A percentile compares a stretch with the other conserved stretches of the same genome.
Conservation (phyloP, 2,329 filamentous ascomycete genomes). For the Penicillium frequentans region DNA sequence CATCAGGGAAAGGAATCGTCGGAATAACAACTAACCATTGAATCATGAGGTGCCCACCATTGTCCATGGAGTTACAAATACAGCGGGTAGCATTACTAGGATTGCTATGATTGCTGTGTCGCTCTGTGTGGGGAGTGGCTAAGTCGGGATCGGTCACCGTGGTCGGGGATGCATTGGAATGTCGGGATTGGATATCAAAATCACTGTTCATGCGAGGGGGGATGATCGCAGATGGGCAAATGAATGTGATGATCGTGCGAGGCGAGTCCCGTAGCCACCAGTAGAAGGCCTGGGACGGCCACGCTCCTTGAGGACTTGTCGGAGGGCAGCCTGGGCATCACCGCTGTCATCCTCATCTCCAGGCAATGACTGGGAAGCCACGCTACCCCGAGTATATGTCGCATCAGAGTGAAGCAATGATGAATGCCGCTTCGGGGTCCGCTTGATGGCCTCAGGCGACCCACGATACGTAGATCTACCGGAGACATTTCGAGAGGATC, state of each 20-base stretch:
- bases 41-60: slow-evolving; percentile 57
- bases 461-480: slow-evolving; percentile 25
- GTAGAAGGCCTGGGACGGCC: slow-evolving; percentile 28
- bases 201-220: slow-evolving; percentile 38
- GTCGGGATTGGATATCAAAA: slow-evolving; percentile 38
- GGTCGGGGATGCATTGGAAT: slow-evolving; percentile 50
- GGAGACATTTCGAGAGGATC: slow-evolving; percentile 29
- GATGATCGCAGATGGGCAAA: slow-evolving; percentile 44
- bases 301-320: slow-evolving; percentile 44
- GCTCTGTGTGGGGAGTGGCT: slow-evolving; percentile 55
- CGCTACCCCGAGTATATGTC: slow-evolving; percentile 31
- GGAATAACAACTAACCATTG: slow-evolving; percentile 51
- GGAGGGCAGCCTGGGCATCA: slow-evolving; percentile 49
- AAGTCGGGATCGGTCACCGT: slow-evolving; percentile 52
- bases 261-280: slow-evolving; percentile 29
- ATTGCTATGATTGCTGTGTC: slow-evolving; percentile 43
- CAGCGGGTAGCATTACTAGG: slow-evolving; percentile 58
- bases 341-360: slow-evolving; percentile 35
- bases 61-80: slow-evolving; percentile 56
- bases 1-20: background rate
- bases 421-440: slow-evolving; percentile 36
- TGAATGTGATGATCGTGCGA: slow-evolving; percentile 32
- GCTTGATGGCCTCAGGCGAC: slow-evolving; percentile 31
- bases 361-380: slow-evolving; percentile 25
- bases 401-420: slow-evolving; percentile 33